These are phyloP conservation scores for Rhodotorula sp. DNA, from an alignment of 1,284 basidiomycete genomes.

Conservation along the genomic window DNA sequence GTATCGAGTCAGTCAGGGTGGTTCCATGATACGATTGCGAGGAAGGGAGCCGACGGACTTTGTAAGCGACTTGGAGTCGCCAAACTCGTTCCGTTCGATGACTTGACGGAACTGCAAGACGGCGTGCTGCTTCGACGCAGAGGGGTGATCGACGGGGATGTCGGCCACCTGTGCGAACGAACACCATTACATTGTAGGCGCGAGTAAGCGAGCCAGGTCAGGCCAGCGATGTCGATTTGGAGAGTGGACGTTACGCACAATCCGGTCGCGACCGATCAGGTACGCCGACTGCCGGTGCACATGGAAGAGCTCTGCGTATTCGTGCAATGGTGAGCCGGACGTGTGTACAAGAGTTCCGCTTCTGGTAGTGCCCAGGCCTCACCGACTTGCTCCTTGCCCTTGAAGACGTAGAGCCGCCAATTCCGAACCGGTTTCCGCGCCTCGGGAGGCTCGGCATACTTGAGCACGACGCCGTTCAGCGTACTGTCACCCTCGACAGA, in stretches of 20 bases:
- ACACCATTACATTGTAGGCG: too few relatives aligned
- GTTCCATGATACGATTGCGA: accelerated
- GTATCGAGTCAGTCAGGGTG: background rate
- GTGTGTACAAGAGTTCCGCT: too few relatives aligned
- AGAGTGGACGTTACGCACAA: too few relatives aligned
- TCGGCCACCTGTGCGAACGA: slow-evolving; percentile 68
- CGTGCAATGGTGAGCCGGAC: background rate
- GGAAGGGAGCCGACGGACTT: slow-evolving; percentile 61
- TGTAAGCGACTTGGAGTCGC: slow-evolving; percentile 67
- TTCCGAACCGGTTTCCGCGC: slow-evolving; percentile 83
- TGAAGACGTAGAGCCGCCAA: slow-evolving; percentile 97
- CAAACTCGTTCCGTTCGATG: slow-evolving; percentile 82
- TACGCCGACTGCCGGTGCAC: slow-evolving; percentile 92
- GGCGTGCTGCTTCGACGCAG: slow-evolving; percentile 97
- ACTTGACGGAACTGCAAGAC: slow-evolving; percentile 91
- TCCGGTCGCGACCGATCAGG: slow-evolving; percentile 81
- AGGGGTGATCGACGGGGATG: slow-evolving; percentile 89
- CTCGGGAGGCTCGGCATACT: slow-evolving; percentile 98
- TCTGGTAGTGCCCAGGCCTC: slow-evolving; percentile 45
- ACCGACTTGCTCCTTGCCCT: slow-evolving; percentile 89
- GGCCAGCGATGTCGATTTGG: too few relatives aligned
- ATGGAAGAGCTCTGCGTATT: slow-evolving; percentile 72
- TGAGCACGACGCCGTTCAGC: slow-evolving; percentile 71
- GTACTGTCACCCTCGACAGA: slow-evolving; percentile 17
- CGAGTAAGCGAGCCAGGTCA: too few relatives aligned